Evolutionary conservation across 148 eudicot genomes (phyloP).

Genomic region (Gaultheria prostrata): DNA sequence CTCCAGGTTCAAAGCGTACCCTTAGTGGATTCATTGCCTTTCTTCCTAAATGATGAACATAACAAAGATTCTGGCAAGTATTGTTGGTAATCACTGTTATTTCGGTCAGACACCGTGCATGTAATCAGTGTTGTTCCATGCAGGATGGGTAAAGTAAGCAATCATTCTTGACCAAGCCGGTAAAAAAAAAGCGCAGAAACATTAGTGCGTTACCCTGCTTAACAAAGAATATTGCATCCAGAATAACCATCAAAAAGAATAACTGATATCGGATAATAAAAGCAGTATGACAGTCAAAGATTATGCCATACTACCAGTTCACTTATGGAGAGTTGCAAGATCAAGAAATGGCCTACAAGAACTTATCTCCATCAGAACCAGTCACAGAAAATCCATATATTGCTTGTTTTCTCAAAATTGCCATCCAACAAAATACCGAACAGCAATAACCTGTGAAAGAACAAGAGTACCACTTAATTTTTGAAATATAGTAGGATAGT

Average conservation of each 20-base stretch:
- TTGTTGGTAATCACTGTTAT: conserved; percentile 3
- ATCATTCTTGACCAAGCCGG: neutral
- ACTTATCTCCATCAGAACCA: conserved; percentile 14
- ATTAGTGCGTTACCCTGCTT: neutral
- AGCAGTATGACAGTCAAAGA: neutral
- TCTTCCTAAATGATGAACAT: neutral
- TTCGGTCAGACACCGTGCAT: neutral
- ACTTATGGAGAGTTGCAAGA: neutral
- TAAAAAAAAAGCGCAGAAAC: neutral
- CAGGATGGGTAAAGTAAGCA: neutral
- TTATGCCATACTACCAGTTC: neutral
- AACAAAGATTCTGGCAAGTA: neutral
- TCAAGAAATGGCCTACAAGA: conserved; percentile 3
- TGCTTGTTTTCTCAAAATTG: conserved; percentile 7
- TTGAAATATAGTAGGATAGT: neutral
- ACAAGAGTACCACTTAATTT: neutral
- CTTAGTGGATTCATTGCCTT: neutral
- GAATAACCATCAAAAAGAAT: conserved; percentile 2
- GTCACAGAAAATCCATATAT: neutral
- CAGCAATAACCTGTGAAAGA: conserved; percentile 17
- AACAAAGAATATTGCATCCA: neutral
- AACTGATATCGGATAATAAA: neutral
- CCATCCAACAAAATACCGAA: conserved; percentile 14
- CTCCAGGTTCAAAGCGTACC: neutral
- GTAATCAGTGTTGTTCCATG: neutral